phyloP scores from a whole-genome alignment of 139 green algal genomes.

The Chlorokybus atmophyticus region DNA sequence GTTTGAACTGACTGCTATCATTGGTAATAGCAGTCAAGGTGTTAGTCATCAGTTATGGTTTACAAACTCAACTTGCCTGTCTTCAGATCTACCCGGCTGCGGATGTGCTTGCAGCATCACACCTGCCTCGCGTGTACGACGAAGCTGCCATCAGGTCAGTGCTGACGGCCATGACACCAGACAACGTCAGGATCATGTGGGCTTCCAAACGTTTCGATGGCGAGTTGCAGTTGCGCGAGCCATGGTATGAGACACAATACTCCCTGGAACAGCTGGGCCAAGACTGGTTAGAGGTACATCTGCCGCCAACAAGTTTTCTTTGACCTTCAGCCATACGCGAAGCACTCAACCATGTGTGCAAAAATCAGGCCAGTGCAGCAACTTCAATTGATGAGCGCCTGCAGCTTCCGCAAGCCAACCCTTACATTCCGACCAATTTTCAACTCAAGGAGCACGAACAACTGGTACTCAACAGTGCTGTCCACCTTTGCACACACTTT shows the following conservation, averaged over 20 bases:
- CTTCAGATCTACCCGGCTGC: constrained; percentile 35
- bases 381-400: constrained; percentile 24
- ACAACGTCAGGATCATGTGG: constrained; percentile 46
- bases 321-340: no score
- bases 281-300: constrained; percentile 3
- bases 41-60: no score
- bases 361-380: no score
- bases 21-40: no score
- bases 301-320: neutral
- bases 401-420: constrained; percentile 60
- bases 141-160: constrained; percentile 38
- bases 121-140: constrained; percentile 51
- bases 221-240: constrained; percentile 5
- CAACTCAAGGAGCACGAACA: constrained; percentile 29
- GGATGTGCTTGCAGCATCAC: constrained; percentile 53
- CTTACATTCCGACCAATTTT: constrained; percentile 67
- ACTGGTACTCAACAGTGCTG: no score
- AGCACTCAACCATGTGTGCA: no score
- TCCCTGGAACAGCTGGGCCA: no score
- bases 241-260: constrained; percentile 58
- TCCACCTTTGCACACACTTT: no score
- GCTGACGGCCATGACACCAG: constrained; percentile 46
- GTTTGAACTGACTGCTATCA: no score
- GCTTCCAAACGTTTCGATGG: constrained; percentile 47
- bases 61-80: no score